Evolutionary conservation across 2,329 filamentous ascomycete genomes (phyloP).

Genomic region (Zymoseptoria crescenta): DNA sequence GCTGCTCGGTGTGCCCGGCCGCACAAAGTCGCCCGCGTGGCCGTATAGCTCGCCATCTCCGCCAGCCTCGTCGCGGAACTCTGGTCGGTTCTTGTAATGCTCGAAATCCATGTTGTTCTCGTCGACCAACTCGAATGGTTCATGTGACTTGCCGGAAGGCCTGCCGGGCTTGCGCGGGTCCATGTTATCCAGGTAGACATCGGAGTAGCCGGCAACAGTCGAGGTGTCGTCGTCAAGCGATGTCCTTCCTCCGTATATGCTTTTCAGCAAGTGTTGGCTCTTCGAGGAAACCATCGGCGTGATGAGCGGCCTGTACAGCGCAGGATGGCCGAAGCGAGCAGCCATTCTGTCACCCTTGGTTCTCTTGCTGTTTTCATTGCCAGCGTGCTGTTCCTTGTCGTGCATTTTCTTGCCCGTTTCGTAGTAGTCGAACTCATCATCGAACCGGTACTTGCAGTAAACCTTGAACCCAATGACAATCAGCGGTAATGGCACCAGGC

Average conservation of each 20-base stretch:
- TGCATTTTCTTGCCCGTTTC: slow-evolving; percentile 54
- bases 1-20: slow-evolving; percentile 55
- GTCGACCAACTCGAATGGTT: slow-evolving; percentile 80
- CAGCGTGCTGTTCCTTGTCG: slow-evolving; percentile 24
- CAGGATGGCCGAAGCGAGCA: slow-evolving; percentile 80
- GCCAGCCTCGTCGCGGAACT: slow-evolving; percentile 82
- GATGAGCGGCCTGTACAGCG: slow-evolving; percentile 78
- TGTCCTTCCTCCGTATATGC: slow-evolving; percentile 70
- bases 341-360: slow-evolving; percentile 58
- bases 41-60: slow-evolving; percentile 56
- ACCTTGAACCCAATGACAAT: slow-evolving; percentile 77
- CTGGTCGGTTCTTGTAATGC: slow-evolving; percentile 81
- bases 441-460: slow-evolving; percentile 70
- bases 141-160: slow-evolving; percentile 11
- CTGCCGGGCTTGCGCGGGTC: slow-evolving; percentile 51
- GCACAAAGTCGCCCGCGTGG: slow-evolving; percentile 49
- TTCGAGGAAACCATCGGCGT: slow-evolving; percentile 94
- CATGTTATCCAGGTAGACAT: slow-evolving; percentile 82
- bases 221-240: slow-evolving; percentile 56
- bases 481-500: slow-evolving; percentile 64
- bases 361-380: slow-evolving; percentile 33
- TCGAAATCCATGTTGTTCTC: slow-evolving; percentile 83
- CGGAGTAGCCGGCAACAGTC: slow-evolving; percentile 64
- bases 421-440: slow-evolving; percentile 73
- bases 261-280: slow-evolving; percentile 76